Evolutionary conservation across 352 stramenopile genomes (phyloP), one percentile per base, ranked within the genome.

Genomic region (Peronospora destructor): DNA sequence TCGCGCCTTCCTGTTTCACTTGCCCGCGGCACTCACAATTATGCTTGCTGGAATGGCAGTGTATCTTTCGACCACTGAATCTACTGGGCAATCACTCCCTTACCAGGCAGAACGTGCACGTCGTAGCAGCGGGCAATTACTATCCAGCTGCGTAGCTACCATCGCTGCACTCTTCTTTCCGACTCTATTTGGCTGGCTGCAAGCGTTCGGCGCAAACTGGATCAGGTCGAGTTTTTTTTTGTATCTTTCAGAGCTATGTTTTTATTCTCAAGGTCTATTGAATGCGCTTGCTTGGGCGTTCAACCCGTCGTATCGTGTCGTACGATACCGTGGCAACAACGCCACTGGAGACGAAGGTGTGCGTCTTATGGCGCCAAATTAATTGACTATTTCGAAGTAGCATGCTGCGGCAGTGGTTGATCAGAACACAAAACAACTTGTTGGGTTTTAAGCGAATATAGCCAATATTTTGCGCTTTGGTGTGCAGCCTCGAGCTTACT

Each of bases 201-300:
- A 68, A 25, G 37, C 59, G 4, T 64, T 74, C 25, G 64, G 64
- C 3, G 45, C 40, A 19, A 37, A 53, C 14, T 68, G 62, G 52
- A 42, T 69, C 28, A 73, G 58, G 12, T 68, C 64, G 17, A 69
- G 57, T 8, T 58, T 73, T 30, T 59, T 59, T 29, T 53, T 84
- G 12, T 86, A 86, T 43, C 11, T 81, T 41, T 78, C 69, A 25
- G 75, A 86, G 51, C 11, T 80, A 23, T 83, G 68, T 33, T 83
- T 86, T 52, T 84, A 86, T 44, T 75, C 70, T 6, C 75, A 83
- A 60, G 75, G 75, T 4, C 16, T 82, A 13, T 49, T 86, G 13
- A 76, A 81, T 44, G 63, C 68, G 13, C 65, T 84, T 1, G 71
- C 72, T 1, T 86, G 72, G 72, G 68, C 73, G 5, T 86, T 84